Base-by-base conservation (phyloP, 2,329 filamentous ascomycete genomes). In the Beauveria brongniartii region DNA sequence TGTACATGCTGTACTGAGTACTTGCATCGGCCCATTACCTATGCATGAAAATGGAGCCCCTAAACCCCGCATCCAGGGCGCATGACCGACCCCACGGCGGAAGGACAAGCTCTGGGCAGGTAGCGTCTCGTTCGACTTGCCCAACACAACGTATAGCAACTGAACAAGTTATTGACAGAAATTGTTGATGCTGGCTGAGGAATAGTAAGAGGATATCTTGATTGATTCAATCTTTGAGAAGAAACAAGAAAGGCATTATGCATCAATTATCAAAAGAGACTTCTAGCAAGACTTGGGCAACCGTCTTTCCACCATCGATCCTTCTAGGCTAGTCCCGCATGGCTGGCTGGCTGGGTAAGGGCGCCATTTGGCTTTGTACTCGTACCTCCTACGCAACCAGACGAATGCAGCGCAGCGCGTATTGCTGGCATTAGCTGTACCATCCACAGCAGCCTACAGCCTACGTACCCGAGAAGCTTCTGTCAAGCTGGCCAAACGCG, bases 41-140 rank as follows among this genome's bases (percentile, higher is more conserved):
- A n/a, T 24, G 34, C 37, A 52, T 22, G 12, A 40, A 47, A 40
- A 54, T 54, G 57, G 57, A 43, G 57, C 50, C 57, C 50, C 58
- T 55, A 54, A 34, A 48, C 58, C 58, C 58, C 58, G 58, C 58
- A 59, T 59, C 48, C 48, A 59, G 20, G 56, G 56, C 56, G 56
- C 56, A 59, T 59, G 56, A 59, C 55, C 55, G 55, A 51, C 48
- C 46, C 56, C 56, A 59, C 56, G 56, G 34, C 56, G 24, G 10
- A n/a, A 7, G 22, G 26, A 30, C 20, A 37, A 18, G 41, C 22
- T 56, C 16, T 54, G 20, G 18, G 8, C 20, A 47, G 34, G 6
- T 41, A 14, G 8, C n/a, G 8, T 30, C 24, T 24, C 10, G 44
- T n/a, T 22, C 41, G 20, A 47, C 18, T 24, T 24, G 22, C 44